Evolutionary conservation across 495 filamentous ascomycete genomes (phyloP), one percentile per base, ranked within the genome.

Genomic region (Pseudoneurospora amorphoporcata): DNA sequence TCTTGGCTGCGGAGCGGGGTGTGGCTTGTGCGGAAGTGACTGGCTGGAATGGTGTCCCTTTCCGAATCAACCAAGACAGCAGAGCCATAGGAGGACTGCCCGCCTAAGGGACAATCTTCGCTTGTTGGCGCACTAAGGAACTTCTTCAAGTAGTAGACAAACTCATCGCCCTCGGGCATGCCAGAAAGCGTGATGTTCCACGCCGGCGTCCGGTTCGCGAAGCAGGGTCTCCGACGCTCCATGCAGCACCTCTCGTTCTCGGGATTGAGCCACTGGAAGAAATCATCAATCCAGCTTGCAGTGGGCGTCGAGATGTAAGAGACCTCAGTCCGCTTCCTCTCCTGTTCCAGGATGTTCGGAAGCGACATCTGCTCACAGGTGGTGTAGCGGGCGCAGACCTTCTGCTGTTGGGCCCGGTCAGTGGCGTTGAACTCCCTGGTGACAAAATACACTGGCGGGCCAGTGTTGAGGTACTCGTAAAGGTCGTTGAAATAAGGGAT

Each of bases 251-350:
- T 84, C 68, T 92, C 90, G 71, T 94, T 90, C 16, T 85, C 84
- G 0, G 96, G 96, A 75, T 98, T 95, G 16, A 98, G 85, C 96
- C 96, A 99, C 73, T 92, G 88, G 82, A 98, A 92, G 81, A 92
- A 97, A 77, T 99, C 95, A 79, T 99, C 95, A 39, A 99, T 85
- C 95, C 95, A 99, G 79, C 92, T 97, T 23, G 95, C 95, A 6
- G 94, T 90, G 1, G 94, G 89, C n/a, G 93, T 90, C n/a, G 92
- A 85, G 73, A 99, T 92, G 81, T 96, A 98, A 3, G 94, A 97
- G 5, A 93, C 86, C n/a, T 95, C 87, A 0, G 94, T 86, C 17
- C 96, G 88, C 81, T 97, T 98, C 4, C 95, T 89, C 82, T 99
- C 95, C 79, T 92, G 91, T 76, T 98, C 95, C 8, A 99, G 84